Conservation (phyloP, 2,329 filamentous ascomycete genomes). For the Clathrospora elynae region DNA sequence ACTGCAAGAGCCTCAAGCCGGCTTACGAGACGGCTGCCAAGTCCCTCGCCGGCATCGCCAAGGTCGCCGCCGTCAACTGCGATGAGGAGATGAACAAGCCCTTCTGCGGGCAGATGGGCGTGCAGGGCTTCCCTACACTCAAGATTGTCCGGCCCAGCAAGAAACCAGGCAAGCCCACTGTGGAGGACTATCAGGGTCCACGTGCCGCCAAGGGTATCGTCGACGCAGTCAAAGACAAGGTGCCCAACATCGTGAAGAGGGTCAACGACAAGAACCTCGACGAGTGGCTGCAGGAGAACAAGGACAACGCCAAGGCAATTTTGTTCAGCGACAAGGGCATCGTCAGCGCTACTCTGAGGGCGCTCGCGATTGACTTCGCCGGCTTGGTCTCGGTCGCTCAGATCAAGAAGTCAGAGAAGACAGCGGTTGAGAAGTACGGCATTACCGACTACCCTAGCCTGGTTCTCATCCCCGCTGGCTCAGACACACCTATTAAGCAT, state of each 20-base stretch:
- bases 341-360: constrained; percentile 79
- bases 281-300: constrained; percentile 70
- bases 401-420: constrained; percentile 78
- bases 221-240: constrained; percentile 81
- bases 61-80: constrained; percentile 93
- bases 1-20: constrained; percentile 94
- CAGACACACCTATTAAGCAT: constrained; percentile 72
- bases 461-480: constrained; percentile 74
- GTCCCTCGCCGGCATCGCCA: constrained; percentile 86
- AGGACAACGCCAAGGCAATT: constrained; percentile 78
- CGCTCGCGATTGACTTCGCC: constrained; percentile 88
- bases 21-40: constrained; percentile 93
- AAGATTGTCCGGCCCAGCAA: constrained; percentile 89
- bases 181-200: constrained; percentile 89
- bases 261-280: constrained; percentile 80
- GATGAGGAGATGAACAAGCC: constrained; percentile 92
- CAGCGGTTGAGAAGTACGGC: constrained; percentile 73
- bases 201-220: constrained; percentile 86
- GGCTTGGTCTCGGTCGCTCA: constrained; percentile 80
- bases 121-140: constrained; percentile 93
- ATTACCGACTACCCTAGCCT: constrained; percentile 80
- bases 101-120: constrained; percentile 81
- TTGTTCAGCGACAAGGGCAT: constrained; percentile 93
- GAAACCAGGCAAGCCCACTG: constrained; percentile 75
- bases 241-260: constrained; percentile 87